Conservation (phyloP, 2,329 filamentous ascomycete species). For the Fusarium humuli region DNA sequence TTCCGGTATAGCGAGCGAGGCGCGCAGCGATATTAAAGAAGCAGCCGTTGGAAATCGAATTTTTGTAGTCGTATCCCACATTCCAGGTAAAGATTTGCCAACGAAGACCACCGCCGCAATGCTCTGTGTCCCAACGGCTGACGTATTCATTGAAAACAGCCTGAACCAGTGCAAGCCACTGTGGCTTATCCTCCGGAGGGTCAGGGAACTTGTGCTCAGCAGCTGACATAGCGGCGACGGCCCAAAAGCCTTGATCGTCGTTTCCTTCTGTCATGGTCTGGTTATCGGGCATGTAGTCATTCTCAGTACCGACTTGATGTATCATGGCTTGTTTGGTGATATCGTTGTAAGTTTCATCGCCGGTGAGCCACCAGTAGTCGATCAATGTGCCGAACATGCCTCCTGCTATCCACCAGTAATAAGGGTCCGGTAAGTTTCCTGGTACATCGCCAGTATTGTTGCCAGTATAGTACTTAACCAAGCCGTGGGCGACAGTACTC, state of each 20-base stretch:
- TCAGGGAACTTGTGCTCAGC: slow-evolving; percentile 81
- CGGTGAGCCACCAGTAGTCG: slow-evolving; percentile 79
- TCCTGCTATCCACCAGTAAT: slow-evolving; percentile 84
- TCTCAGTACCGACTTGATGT: slow-evolving; percentile 69
- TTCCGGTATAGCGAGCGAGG: slow-evolving; percentile 82
- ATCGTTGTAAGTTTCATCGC: slow-evolving; percentile 72
- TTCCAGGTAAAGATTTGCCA: slow-evolving; percentile 90
- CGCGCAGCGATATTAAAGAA: slow-evolving; percentile 78
- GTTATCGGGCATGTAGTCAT: slow-evolving; percentile 75
- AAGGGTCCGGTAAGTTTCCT: slow-evolving; percentile 69
- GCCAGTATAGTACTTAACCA: slow-evolving; percentile 65
- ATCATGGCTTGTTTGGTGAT: slow-evolving; percentile 69
- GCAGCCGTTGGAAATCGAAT: slow-evolving; percentile 76
- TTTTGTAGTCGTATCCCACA: slow-evolving; percentile 76
- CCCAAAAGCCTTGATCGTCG: slow-evolving; percentile 88
- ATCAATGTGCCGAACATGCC: slow-evolving; percentile 77
- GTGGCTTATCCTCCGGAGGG: slow-evolving; percentile 69
- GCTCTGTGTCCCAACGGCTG: slow-evolving; percentile 72
- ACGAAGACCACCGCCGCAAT: slow-evolving; percentile 79
- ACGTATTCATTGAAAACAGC: slow-evolving; percentile 85
- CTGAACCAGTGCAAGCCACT: slow-evolving; percentile 80
- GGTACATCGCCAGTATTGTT: slow-evolving; percentile 69
- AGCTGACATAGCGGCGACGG: slow-evolving; percentile 80
- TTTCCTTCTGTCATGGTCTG: slow-evolving; percentile 73
- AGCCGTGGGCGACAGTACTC: slow-evolving; percentile 59